phyloP scores from a whole-genome alignment of 1,139 yeast genomes.

The Zygosaccharomyces sapae region DNA sequence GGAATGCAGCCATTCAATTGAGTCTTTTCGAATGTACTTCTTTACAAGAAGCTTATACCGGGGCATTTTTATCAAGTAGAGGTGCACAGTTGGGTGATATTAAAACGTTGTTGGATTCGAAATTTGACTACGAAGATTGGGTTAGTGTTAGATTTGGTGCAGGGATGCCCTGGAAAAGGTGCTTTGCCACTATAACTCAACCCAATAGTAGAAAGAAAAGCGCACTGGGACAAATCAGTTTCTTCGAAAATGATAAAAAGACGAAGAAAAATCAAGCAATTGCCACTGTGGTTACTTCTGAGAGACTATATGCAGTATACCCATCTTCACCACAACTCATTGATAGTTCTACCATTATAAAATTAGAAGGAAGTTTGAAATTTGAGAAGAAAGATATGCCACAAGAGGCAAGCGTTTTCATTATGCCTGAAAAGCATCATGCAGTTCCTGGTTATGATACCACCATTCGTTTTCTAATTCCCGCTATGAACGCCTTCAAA shows the following conservation, averaged over 20 bases:
- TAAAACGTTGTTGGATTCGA: constrained; percentile 74
- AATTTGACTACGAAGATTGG: constrained; percentile 91
- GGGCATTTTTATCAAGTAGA: constrained; percentile 82
- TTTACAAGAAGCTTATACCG: constrained; percentile 92
- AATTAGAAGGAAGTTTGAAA: constrained; percentile 74
- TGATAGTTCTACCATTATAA: constrained; percentile 82
- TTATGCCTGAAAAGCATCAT: constrained; percentile 94
- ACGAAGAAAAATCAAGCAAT: constrained; percentile 59
- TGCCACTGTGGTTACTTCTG: constrained; percentile 72
- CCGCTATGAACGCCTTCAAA: constrained; percentile 79
- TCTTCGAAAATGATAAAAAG: constrained; percentile 63
- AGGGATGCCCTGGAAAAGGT: constrained; percentile 97
- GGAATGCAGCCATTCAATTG: constrained; percentile 82
- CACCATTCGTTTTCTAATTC: constrained; percentile 78
- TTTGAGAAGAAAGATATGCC: constrained; percentile 59
- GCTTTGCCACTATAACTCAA: constrained; percentile 91
- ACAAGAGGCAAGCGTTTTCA: constrained; percentile 74
- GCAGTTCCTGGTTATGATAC: constrained; percentile 95
- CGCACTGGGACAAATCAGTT: constrained; percentile 50
- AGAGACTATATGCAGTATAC: constrained; percentile 84
- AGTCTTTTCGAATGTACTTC: constrained; percentile 74
- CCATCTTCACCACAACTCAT: constrained; percentile 79
- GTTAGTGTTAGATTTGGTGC: constrained; percentile 89
- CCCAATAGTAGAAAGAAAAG: constrained; percentile 43
- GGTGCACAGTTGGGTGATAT: constrained; percentile 86